A percentile compares a stretch with the other conserved stretches of the same genome.
Evolutionary conservation across 164 flowering plant genomes (phyloP).

Genomic region (Stephania japonica): DNA sequence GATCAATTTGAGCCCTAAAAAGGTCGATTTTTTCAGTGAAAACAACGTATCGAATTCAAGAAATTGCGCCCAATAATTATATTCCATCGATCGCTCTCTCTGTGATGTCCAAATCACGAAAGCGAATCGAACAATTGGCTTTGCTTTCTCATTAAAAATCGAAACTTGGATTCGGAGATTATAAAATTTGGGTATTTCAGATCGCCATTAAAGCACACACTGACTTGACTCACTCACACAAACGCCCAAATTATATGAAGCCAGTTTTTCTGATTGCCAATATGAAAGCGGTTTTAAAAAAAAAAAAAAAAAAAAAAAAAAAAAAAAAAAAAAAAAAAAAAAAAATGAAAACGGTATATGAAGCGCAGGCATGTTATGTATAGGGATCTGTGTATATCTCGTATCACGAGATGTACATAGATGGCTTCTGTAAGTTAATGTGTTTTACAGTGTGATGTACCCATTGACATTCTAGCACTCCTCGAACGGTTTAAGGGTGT

Average conservation of each 20-base stretch:
- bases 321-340: too few species aligned
- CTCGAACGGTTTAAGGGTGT: too few species aligned
- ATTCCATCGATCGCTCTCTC: neutral
- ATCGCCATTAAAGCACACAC: neutral
- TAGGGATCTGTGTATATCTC: too few species aligned
- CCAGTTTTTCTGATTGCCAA: neutral
- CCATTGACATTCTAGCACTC: too few species aligned
- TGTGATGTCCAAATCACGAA: neutral
- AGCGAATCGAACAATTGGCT: slow-evolving; percentile 1
- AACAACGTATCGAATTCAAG: neutral
- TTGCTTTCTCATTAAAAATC: neutral
- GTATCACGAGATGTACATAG: too few species aligned
- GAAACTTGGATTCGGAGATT: neutral
- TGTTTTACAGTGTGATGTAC: too few species aligned
- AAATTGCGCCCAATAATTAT: neutral
- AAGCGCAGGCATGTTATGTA: too few species aligned
- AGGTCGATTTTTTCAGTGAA: neutral
- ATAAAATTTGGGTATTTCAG: neutral
- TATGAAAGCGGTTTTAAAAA: too few species aligned
- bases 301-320: too few species aligned
- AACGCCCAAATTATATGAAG: neutral
- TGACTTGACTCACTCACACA: too few species aligned
- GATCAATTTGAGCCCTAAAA: neutral
- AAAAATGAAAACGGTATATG: too few species aligned
- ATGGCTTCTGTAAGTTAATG: too few species aligned